Conservation (phyloP, 805 yeast species). For the Kodamaea sagamina region DNA sequence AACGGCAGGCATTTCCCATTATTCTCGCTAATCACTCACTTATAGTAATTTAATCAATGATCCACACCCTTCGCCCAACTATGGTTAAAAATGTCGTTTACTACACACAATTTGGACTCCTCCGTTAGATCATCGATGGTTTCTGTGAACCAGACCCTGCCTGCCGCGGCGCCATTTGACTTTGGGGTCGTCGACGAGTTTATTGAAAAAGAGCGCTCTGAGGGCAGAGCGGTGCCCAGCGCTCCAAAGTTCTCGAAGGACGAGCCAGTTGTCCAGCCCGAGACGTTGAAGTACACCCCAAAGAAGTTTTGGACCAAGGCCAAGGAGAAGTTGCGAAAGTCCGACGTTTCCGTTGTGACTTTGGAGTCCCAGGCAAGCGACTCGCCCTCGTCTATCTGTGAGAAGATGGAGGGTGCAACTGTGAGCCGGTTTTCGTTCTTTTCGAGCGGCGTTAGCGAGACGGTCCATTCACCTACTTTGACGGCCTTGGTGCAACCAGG, state of each 20-base stretch:
- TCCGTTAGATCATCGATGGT: conserved; percentile 1
- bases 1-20: too few species aligned
- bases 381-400: neutral
- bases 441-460: conserved; percentile 78
- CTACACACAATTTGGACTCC: neutral
- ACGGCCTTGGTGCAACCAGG: conserved; percentile 72
- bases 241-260: neutral
- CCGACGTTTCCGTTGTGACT: neutral
- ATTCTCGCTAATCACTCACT: too few species aligned
- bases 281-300: conserved; percentile 1
- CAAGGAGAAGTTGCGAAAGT: neutral
- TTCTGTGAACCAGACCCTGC: too few species aligned
- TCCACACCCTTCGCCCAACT: neutral
- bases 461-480: conserved; percentile 86
- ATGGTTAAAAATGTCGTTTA: neutral
- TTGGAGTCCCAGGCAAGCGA: neutral
- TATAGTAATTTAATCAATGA: neutral
- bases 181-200: neutral
- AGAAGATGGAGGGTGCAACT: neutral
- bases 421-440: conserved; percentile 69
- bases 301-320: conserved; percentile 2
- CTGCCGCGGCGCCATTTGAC: neutral
- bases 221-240: neutral
- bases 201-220: conserved; percentile 1
- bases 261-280: neutral